These are phyloP conservation scores for Arabidopsis lyrata DNA, from an alignment of 441 rosid genomes.

Conservation along the genomic window DNA sequence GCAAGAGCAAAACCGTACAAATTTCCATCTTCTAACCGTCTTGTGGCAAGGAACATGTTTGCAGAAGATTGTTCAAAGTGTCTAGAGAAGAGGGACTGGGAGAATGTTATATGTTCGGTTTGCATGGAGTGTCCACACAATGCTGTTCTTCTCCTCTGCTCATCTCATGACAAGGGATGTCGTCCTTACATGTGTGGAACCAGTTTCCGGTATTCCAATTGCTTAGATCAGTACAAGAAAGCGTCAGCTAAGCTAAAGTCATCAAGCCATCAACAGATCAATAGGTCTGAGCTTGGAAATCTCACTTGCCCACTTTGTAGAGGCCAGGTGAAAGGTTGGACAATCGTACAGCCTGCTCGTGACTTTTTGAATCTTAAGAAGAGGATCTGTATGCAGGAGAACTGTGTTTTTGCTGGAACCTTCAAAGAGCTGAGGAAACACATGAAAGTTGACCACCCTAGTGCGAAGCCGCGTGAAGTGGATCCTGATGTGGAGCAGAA, in stretches of 20 bases:
- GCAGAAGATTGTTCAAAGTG: conserved; percentile 57
- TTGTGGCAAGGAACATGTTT: conserved; percentile 48
- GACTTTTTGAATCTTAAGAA: conserved; percentile 72
- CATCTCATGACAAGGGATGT: conserved; percentile 96
- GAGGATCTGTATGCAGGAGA: conserved; percentile 96
- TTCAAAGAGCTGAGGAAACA: conserved; percentile 95
- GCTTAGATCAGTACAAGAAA: conserved; percentile 92
- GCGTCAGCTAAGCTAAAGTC: conserved; percentile 72
- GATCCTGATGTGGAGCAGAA: conserved; percentile 86
- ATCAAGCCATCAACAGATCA: conserved; percentile 49
- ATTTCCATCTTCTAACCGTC: conserved; percentile 48
- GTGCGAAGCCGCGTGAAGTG: conserved; percentile 78
- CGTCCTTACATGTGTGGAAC: conserved; percentile 99
- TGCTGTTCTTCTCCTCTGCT: conserved; percentile 96
- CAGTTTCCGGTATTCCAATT: conserved; percentile 91
- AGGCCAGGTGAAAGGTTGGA: conserved; percentile 99
- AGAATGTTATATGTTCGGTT: conserved; percentile 85
- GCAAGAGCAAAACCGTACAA: conserved; percentile 65
- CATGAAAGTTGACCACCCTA: conserved; percentile 81
- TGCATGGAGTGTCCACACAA: conserved; percentile 99
- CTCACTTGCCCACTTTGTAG: conserved; percentile 96
- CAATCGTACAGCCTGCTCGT: conserved; percentile 93
- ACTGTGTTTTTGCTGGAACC: conserved; percentile 73
- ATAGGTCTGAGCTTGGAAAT: conserved; percentile 64
- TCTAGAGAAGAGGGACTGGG: conserved; percentile 81